Base-by-base conservation (phyloP, 768 basidiomycete genomes). In the Lactarius tabidus region DNA sequence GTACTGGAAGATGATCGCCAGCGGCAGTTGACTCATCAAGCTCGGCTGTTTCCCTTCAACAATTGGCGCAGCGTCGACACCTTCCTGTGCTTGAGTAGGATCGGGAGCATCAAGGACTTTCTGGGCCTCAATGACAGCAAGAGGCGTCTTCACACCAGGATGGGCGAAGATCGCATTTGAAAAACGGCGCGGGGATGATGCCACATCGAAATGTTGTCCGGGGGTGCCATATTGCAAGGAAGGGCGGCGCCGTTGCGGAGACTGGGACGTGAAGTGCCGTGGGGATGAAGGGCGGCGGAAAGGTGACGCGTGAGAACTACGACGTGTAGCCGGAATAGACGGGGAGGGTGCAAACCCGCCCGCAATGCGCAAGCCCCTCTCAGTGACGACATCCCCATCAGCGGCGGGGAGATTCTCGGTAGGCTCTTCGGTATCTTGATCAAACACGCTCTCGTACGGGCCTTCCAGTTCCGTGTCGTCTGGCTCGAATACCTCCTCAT, bases 1-100 rank as follows among this genome's bases (percentile, higher is more conserved):
- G 75, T 97, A 97, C 77, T 97, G 95, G 20, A 91, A 72, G 70
- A 98, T 97, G 71, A 98, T 85, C 69, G 89, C 73, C 38, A 93
- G 72, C 6, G 96, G 96, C 33, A 98, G 78, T 71, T 89, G 86
- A 26, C 86, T 87, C 67, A 84, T 76, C 67, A 92, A 74, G 15
- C 89, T 88, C 2, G 85, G 86, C 23, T 83, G 79, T 70, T 85
- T 85, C 74, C 84, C 85, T 12, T 74, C 67, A 15, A 77, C 71
- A 18, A 75, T 80, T 61, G 84, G 82, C 1, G 63, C 53, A 6
- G 77, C 68, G 45, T 78, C 79, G 31, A 63, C 67, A 52, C 74
- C 72, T 63, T 70, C 68, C 33, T 73, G 74, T 8, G 76, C 74
- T 62, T 82, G 81, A 35, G 77, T 72, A 57, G 81, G 80, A 18